Conservation (phyloP, 2,329 filamentous ascomycete species). For the Cephalotrichum gorgonifer region DNA sequence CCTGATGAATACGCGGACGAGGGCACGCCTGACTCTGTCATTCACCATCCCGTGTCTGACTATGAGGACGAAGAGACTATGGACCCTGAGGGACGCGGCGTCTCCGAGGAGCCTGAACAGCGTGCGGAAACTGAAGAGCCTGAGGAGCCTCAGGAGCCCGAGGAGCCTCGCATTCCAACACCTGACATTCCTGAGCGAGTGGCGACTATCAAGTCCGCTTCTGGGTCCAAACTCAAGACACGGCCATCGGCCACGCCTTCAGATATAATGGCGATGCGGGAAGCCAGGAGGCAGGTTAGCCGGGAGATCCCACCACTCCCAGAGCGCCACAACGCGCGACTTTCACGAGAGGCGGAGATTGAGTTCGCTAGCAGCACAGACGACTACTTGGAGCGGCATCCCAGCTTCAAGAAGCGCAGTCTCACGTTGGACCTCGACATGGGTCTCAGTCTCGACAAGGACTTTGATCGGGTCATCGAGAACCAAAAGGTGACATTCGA, state of each 20-base stretch:
- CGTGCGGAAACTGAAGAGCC: too few relatives aligned
- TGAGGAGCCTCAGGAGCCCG: too few relatives aligned
- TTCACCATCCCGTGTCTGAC: slow-evolving; percentile 58
- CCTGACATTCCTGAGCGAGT: slow-evolving; percentile 67
- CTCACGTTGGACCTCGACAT: slow-evolving; percentile 74
- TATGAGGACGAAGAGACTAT: slow-evolving; percentile 23
- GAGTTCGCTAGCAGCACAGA: slow-evolving; percentile 22
- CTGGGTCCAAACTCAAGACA: slow-evolving; percentile 79
- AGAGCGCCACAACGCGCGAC: slow-evolving; percentile 45
- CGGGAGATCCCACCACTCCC: slow-evolving; percentile 58
- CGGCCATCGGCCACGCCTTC: slow-evolving; percentile 79
- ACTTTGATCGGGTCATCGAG: slow-evolving; percentile 93
- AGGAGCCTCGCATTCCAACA: slow-evolving; percentile 37
- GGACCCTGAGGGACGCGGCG: slow-evolving; percentile 21
- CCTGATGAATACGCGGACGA: slow-evolving; percentile 33
- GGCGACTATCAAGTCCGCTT: slow-evolving; percentile 84
- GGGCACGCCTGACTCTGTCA: slow-evolving; percentile 80
- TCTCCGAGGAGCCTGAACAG: too few relatives aligned
- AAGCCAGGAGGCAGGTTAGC: slow-evolving; percentile 76
- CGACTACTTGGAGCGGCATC: slow-evolving; percentile 48
- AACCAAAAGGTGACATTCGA: slow-evolving; percentile 79
- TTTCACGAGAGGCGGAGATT: slow-evolving; percentile 35
- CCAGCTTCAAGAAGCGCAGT: slow-evolving; percentile 72
- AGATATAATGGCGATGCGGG: slow-evolving; percentile 75
- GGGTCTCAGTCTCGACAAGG: slow-evolving; percentile 77